phyloP scores from a whole-genome alignment of 345 rosid species.

The Odontarrhena argentea region DNA sequence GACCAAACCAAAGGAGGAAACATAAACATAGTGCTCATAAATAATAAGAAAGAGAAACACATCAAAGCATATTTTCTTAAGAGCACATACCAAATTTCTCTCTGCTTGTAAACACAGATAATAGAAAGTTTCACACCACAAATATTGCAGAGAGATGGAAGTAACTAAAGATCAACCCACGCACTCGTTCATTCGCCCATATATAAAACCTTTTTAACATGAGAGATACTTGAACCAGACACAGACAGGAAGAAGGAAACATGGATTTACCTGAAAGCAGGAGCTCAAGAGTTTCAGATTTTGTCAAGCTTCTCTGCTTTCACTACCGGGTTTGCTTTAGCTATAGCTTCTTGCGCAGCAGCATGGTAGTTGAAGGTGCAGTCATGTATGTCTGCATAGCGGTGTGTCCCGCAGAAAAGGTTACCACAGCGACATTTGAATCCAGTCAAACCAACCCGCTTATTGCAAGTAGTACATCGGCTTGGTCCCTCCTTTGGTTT shows the following conservation, averaged over 20 bases:
- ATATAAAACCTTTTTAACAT: constrained; percentile 33
- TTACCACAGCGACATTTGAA: constrained; percentile 82
- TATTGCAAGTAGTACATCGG: constrained; percentile 74
- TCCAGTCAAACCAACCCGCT: constrained; percentile 82
- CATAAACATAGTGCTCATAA: constrained; percentile 30
- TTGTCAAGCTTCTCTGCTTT: constrained; percentile 94
- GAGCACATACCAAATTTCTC: constrained; percentile 25
- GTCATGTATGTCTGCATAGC: constrained; percentile 81
- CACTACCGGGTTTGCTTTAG: constrained; percentile 85
- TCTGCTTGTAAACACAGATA: constrained; percentile 35
- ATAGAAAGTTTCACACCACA: constrained; percentile 37
- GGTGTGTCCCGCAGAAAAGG: constrained; percentile 77
- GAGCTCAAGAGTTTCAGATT: constrained; percentile 45
- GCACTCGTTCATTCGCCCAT: constrained; percentile 27
- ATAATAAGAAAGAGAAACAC: constrained; percentile 27
- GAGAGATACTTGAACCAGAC: constrained; percentile 37
- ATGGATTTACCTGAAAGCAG: constrained; percentile 25
- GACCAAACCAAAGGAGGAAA: constrained; percentile 10
- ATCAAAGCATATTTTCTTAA: constrained; percentile 28
- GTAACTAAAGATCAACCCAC: constrained; percentile 32
- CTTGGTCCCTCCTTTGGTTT: constrained; percentile 77
- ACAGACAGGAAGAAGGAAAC: constrained; percentile 29
- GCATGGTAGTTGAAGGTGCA: constrained; percentile 78
- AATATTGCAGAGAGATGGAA: constrained; percentile 31
- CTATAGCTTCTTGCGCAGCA: constrained; percentile 81